A percentile compares a stretch with the other conserved stretches of the same genome.
Evolutionary conservation across 2,329 filamentous ascomycete genomes (phyloP).

Genomic region (Colletotrichum plurivorum): DNA sequence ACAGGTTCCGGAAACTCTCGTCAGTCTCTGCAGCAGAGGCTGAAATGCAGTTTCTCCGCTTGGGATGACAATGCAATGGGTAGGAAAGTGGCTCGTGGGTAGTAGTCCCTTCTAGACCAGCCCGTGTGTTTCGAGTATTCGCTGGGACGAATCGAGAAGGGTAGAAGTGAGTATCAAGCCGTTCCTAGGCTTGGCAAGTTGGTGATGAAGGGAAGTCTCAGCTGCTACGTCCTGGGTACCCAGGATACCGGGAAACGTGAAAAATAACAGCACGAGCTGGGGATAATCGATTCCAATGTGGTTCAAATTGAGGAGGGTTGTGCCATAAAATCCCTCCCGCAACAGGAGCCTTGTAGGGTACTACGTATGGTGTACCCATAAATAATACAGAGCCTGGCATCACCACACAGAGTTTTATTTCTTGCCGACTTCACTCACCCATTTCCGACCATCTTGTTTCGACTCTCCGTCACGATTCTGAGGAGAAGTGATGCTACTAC

Average conservation of each 20-base stretch:
- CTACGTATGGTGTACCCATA: no score
- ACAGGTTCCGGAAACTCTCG: conserved; percentile 9
- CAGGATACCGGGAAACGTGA: no score
- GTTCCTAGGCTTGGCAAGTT: no score
- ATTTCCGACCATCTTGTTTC: conserved; percentile 5
- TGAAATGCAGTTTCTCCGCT: conserved; percentile 14
- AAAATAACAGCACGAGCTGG: no score
- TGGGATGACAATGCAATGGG: conserved; percentile 22
- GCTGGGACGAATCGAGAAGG: conserved; percentile 15
- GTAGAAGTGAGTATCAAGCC: not conserved
- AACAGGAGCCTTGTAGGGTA: no score
- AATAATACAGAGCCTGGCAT: no score
- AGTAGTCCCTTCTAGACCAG: conserved; percentile 30
- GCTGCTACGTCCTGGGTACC: no score
- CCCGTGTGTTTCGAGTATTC: not conserved
- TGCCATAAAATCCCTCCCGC: no score
- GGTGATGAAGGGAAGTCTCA: no score
- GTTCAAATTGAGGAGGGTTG: no score
- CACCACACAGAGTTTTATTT: not conserved
- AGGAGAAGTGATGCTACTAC: conserved; percentile 16
- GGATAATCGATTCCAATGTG: no score
- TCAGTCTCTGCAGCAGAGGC: conserved; percentile 18
- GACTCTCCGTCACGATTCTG: not conserved
- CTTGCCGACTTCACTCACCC: conserved; percentile 13
- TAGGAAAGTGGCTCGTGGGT: conserved; percentile 31